A percentile compares a stretch with the other conserved stretches of the same genome.
These are phyloP conservation scores for Hemileccinum impolitum DNA, from an alignment of 768 basidiomycete species.

Conservation along the genomic window DNA sequence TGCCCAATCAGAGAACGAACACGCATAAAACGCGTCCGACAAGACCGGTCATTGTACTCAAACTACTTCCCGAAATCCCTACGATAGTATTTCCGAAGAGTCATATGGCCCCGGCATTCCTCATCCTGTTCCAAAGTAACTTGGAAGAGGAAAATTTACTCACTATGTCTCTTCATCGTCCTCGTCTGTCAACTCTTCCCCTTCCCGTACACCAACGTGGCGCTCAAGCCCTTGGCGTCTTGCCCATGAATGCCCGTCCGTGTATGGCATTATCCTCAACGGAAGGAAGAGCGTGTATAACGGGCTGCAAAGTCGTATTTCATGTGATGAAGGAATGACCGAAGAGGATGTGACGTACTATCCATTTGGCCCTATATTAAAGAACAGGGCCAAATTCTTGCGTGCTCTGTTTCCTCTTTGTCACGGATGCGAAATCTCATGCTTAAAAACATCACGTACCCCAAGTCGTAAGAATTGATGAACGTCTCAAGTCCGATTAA, in stretches of 20 bases:
- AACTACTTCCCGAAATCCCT: constrained; percentile 20
- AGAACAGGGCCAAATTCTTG: constrained; percentile 78
- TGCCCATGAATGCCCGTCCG: constrained; percentile 82
- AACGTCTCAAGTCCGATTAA: constrained; percentile 50
- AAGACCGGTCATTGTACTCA: constrained; percentile 22
- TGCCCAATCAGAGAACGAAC: constrained; percentile 20
- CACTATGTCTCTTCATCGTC: constrained; percentile 39
- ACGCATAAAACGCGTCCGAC: constrained; percentile 8
- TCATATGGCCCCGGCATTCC: constrained; percentile 82
- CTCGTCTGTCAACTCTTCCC: constrained; percentile 89
- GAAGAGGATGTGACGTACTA: constrained; percentile 58
- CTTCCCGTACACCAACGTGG: constrained; percentile 61
- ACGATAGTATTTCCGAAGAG: constrained; percentile 42
- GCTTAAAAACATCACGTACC: constrained; percentile 41
- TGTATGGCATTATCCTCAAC: constrained; percentile 72
- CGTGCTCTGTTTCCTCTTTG: constrained; percentile 31
- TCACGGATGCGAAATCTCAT: not conserved
- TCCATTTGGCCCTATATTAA: constrained; percentile 77
- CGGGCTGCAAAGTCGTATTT: constrained; percentile 45
- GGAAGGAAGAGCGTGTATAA: constrained; percentile 80
- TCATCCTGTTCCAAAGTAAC: constrained; percentile 40
- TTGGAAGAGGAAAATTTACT: not conserved
- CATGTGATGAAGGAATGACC: not conserved
- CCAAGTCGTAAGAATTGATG: constrained; percentile 89
- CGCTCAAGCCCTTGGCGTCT: constrained; percentile 60